A percentile compares a stretch with the other conserved stretches of the same genome.
Evolutionary conservation across 2,329 filamentous ascomycete species (phyloP).

Genomic region (Pestalotiopsis fici): DNA sequence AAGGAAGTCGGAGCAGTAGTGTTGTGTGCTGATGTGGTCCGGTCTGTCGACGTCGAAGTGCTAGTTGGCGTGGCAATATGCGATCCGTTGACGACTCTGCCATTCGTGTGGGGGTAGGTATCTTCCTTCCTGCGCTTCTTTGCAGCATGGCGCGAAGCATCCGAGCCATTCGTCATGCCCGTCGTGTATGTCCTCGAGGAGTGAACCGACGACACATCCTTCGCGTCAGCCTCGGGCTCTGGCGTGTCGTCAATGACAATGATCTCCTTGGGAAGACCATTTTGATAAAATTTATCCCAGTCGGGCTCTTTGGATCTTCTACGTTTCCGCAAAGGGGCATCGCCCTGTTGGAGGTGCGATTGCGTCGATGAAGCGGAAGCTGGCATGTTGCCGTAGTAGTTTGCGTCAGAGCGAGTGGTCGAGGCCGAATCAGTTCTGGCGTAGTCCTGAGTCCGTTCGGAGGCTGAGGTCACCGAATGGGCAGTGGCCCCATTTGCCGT

Average conservation of each 20-base stretch:
- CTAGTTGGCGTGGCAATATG: slow-evolving; percentile 72
- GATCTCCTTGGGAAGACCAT: slow-evolving; percentile 80
- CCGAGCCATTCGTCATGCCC: slow-evolving; percentile 30
- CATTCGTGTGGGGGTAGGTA: slow-evolving; percentile 65
- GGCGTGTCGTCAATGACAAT: slow-evolving; percentile 81
- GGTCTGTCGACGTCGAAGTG: slow-evolving; percentile 78
- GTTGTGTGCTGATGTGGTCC: slow-evolving; percentile 77
- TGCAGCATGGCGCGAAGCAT: slow-evolving; percentile 50
- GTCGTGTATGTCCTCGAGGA: slow-evolving; percentile 38
- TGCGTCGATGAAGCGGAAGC: slow-evolving; percentile 29
- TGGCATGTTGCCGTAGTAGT: slow-evolving; percentile 35
- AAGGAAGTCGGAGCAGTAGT: slow-evolving; percentile 90
- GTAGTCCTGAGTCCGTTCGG: slow-evolving; percentile 28
- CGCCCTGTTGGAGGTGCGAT: slow-evolving; percentile 24
- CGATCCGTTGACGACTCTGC: slow-evolving; percentile 61
- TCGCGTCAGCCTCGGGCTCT: slow-evolving; percentile 47
- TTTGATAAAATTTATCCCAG: slow-evolving; percentile 81
- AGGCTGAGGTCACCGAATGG: slow-evolving; percentile 28
- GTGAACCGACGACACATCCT: slow-evolving; percentile 31
- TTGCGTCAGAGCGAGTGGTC: slow-evolving; percentile 33
- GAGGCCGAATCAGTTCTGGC: slow-evolving; percentile 27
- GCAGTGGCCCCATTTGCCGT: slow-evolving; percentile 37
- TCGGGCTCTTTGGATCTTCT: slow-evolving; percentile 67
- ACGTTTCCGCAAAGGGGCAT: slow-evolving; percentile 45
- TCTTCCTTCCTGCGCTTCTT: slow-evolving; percentile 80